Base-by-base conservation (phyloP, 2,329 filamentous ascomycete species). In the Chlorencoelia australis region DNA sequence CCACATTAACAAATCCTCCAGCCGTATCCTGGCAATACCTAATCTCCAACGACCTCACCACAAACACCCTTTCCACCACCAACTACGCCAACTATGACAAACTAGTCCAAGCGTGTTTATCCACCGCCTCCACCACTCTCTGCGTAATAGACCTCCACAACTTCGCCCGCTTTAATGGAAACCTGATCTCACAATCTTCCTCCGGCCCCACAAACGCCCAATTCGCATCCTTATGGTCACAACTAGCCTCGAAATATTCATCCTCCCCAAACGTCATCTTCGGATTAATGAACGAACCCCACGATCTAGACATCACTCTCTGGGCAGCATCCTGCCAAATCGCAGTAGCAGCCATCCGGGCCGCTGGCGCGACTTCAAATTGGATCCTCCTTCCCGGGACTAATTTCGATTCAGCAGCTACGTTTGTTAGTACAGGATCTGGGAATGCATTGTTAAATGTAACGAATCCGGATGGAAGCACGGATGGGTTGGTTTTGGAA, bases 281-380 rank as follows among this genome's bases (percentile, higher is more conserved):
- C 45, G 77, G 75, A 10, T 53, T 82, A 28, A 82, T 82, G 76
- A 83, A 82, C 58, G 79, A 78, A 58, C 77, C 78, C 5, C 74
- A 80, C 53, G 33, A 28, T 40, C 9, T 9, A 26, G 35, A 20
- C 9, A 30, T 39, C 18, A 28, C 33, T 8, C 54, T 59, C 1
- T 82, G 78, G 78, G 74, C 71, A 1, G 54, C 63, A 4, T 75
- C 73, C 0, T 69, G 73, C 42, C 79, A 82, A 51, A 65, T 64
- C 8, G 75, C 65, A 10, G 78, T 84, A 2, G 75, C 69, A 1
- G 78, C 75, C 3, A 81, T 84, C 48, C 71, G 79, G 28, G 55
- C 66, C 27, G 69, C 73, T 3, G 78, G 77, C n/a, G 76, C 77
- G n/a, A 67, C 62, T 1, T 59, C 59, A 14, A 74, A 82, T 45